Percentiles rank a stretch among this genome's conserved stretches.
phyloP scores from a whole-genome alignment of 2,329 filamentous ascomycete species.

The Beauveria rudraprayagi region DNA sequence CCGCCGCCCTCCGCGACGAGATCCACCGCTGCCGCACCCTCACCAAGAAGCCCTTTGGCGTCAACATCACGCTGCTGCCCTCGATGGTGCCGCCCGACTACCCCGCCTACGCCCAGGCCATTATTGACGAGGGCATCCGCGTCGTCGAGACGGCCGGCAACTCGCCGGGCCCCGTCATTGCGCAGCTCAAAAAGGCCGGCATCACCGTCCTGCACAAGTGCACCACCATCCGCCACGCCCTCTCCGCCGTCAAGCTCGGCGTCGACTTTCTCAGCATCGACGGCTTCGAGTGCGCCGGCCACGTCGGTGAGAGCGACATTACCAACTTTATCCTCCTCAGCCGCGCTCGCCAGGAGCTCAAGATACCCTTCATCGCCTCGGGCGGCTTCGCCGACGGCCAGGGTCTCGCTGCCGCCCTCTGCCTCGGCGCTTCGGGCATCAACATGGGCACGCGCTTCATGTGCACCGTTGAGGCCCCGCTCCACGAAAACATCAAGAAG shows the following conservation, averaged over 20 bases:
- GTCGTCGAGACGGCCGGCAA: slow-evolving; percentile 93
- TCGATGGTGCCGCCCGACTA: slow-evolving; percentile 88
- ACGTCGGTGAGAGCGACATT: slow-evolving; percentile 81
- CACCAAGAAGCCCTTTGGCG: slow-evolving; percentile 74
- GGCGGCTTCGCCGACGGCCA: slow-evolving; percentile 94
- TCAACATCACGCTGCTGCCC: slow-evolving; percentile 92
- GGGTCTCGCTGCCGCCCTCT: slow-evolving; percentile 82
- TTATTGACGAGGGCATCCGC: slow-evolving; percentile 85
- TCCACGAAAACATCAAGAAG: slow-evolving; percentile 90
- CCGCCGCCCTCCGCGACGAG: slow-evolving; percentile 86
- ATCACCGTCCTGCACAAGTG: slow-evolving; percentile 91
- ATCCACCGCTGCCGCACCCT: slow-evolving; percentile 79
- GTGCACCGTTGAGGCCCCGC: slow-evolving; percentile 87
- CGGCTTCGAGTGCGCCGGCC: slow-evolving; percentile 91
- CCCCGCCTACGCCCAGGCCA: slow-evolving; percentile 78
- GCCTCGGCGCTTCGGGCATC: slow-evolving; percentile 83
- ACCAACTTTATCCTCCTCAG: slow-evolving; percentile 85
- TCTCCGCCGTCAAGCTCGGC: slow-evolving; percentile 84
- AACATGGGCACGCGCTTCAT: slow-evolving; percentile 99
- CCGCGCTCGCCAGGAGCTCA: slow-evolving; percentile 73
- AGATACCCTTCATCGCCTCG: slow-evolving; percentile 87
- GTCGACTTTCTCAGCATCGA: slow-evolving; percentile 97
- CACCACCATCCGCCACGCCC: slow-evolving; percentile 89
- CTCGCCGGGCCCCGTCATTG: slow-evolving; percentile 80
- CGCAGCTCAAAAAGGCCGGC: slow-evolving; percentile 72